phyloP scores from a whole-genome alignment of 1,139 yeast genomes.

The Insectozyma bohioensis region DNA sequence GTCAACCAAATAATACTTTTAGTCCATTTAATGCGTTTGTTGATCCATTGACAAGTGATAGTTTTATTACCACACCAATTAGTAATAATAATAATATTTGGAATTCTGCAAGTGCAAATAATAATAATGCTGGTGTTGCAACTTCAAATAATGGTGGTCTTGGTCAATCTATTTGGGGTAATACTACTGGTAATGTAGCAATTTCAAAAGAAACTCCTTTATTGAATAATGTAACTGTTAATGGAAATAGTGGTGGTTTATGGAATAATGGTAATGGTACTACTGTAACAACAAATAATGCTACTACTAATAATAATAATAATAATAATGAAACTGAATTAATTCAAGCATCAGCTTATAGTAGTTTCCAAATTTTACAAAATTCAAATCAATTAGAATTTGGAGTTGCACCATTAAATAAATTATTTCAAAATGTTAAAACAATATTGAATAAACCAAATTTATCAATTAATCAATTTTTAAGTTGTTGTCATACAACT shows the following conservation, averaged over 20 bases:
- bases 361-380: slow-evolving; percentile 35
- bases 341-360: slow-evolving; percentile 24
- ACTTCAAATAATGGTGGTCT: slow-evolving; percentile 20
- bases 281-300: too few species aligned
- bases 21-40: slow-evolving; percentile 16
- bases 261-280: slow-evolving; percentile 14
- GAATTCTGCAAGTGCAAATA: slow-evolving; percentile 17
- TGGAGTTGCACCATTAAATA: slow-evolving; percentile 37
- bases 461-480: slow-evolving; percentile 44
- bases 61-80: slow-evolving; percentile 8
- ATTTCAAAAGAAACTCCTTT: slow-evolving; percentile 7
- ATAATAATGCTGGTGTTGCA: slow-evolving; percentile 5
- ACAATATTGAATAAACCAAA: slow-evolving; percentile 23
- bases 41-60: slow-evolving; percentile 12
- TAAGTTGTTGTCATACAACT: slow-evolving; percentile 31
- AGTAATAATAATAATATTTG: slow-evolving; percentile 18
- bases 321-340: slow-evolving; percentile 10
- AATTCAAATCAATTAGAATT: slow-evolving; percentile 35
- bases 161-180: slow-evolving; percentile 36
- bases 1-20: slow-evolving; percentile 7
- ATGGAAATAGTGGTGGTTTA: slow-evolving; percentile 8
- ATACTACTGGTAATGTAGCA: slow-evolving; percentile 6
- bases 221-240: slow-evolving; percentile 5
- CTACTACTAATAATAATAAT: slow-evolving; percentile 4
- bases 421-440: slow-evolving; percentile 35